Percentiles rank a stretch among this genome's conserved stretches.
These are phyloP conservation scores for Phlyctochytrium arcticum DNA, from an alignment of 192 early-diverging fungal species.

Conservation along the genomic window DNA sequence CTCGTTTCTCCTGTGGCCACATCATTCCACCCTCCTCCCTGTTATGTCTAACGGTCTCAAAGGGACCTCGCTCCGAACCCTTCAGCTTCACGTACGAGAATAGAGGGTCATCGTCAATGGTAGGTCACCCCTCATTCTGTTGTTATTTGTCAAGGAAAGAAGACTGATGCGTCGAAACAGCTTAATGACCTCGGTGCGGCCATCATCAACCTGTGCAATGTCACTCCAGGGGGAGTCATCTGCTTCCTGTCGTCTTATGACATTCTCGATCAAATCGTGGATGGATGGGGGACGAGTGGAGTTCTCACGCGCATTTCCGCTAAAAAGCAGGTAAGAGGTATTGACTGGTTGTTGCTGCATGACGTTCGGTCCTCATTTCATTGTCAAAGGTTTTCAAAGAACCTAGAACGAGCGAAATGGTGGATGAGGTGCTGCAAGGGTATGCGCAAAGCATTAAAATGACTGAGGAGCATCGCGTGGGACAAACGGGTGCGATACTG, in stretches of 20 bases:
- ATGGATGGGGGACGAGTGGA: slow-evolving; percentile 47
- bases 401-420: slow-evolving; percentile 45
- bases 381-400: slow-evolving; percentile 66
- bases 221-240: slow-evolving; percentile 81
- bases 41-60: slow-evolving; percentile 56
- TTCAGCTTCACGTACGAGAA: slow-evolving; percentile 69
- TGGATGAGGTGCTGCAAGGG: slow-evolving; percentile 55
- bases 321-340: slow-evolving; percentile 53
- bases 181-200: slow-evolving; percentile 69
- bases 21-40: slow-evolving; percentile 78
- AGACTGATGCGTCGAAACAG: slow-evolving; percentile 9
- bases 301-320: slow-evolving; percentile 47
- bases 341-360: not conserved
- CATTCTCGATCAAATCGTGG: slow-evolving; percentile 61
- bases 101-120: too few species aligned
- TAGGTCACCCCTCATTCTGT: not conserved
- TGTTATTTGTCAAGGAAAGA: slow-evolving; percentile 16
- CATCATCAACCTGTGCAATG: slow-evolving; percentile 64
- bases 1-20: slow-evolving; percentile 77
- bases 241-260: slow-evolving; percentile 84
- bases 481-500: slow-evolving; percentile 61
- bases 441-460: slow-evolving; percentile 43
- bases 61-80: slow-evolving; percentile 58
- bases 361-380: not conserved
- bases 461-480: slow-evolving; percentile 1